Percentiles rank a stretch among this genome's conserved stretches.
Evolutionary conservation across 2,329 filamentous ascomycete genomes (phyloP).

Genomic region (Cladobotryum mycophilum): DNA sequence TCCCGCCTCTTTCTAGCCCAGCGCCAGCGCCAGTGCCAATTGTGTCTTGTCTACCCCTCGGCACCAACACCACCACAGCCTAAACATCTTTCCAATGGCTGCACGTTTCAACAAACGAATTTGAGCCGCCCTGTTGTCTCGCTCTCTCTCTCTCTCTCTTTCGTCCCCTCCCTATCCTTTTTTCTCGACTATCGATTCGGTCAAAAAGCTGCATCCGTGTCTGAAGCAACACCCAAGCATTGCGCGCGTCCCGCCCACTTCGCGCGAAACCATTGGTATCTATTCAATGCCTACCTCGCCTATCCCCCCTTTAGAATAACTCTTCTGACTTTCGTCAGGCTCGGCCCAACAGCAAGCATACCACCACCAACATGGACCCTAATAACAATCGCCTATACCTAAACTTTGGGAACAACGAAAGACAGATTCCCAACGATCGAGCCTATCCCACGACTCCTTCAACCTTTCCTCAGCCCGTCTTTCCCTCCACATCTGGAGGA

Average conservation of each 20-base stretch:
- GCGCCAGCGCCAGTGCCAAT: too few relatives aligned
- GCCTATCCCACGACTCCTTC: slow-evolving; percentile 85
- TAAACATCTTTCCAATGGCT: neutral
- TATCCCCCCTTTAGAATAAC: too few relatives aligned
- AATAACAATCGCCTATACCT: slow-evolving; percentile 59
- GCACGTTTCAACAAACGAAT: neutral
- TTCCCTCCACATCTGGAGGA: slow-evolving; percentile 32
- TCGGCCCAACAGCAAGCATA: slow-evolving; percentile 7
- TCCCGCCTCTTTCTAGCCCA: too few relatives aligned
- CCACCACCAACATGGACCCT: slow-evolving; percentile 37
- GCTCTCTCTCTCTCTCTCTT: too few relatives aligned
- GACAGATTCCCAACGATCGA: slow-evolving; percentile 56
- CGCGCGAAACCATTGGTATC: too few relatives aligned
- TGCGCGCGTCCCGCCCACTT: too few relatives aligned
- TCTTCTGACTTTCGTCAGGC: slow-evolving; percentile 4
- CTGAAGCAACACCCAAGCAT: too few relatives aligned
- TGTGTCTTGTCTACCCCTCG: neutral
- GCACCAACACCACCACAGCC: neutral
- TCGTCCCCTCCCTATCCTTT: too few relatives aligned
- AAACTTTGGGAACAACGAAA: slow-evolving; percentile 62
- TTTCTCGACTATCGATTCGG: too few relatives aligned
- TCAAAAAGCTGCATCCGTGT: too few relatives aligned
- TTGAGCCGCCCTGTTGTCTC: too few relatives aligned
- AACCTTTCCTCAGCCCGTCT: slow-evolving; percentile 89
- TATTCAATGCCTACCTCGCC: too few relatives aligned